A percentile compares a stretch with the other conserved stretches of the same genome.
Evolutionary conservation across 2,329 filamentous ascomycete species (phyloP).

Genomic region (Trichophyton benhamiae): DNA sequence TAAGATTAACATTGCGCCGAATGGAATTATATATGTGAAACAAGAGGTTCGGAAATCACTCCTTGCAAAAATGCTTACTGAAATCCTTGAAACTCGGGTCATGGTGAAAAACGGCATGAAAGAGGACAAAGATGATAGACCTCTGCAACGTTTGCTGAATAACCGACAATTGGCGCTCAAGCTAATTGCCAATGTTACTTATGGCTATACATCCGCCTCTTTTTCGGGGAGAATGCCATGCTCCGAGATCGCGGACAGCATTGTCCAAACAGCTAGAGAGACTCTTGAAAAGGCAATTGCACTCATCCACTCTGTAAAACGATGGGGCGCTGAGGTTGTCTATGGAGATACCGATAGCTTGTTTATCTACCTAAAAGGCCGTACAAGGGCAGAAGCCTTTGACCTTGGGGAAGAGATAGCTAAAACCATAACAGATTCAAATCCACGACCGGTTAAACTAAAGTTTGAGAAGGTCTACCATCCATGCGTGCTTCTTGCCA

Average conservation of each 20-base stretch:
- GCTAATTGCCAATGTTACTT: conserved; percentile 95
- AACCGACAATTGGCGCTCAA: conserved; percentile 91
- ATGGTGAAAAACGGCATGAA: conserved; percentile 99
- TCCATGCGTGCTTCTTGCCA: conserved; percentile 83
- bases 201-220: conserved; percentile 91
- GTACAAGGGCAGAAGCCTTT: conserved; percentile 80
- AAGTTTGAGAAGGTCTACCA: conserved; percentile 99
- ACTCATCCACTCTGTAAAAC: conserved; percentile 72
- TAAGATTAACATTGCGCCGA: conserved; percentile 82
- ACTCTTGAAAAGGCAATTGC: conserved; percentile 90
- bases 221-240: conserved; percentile 98
- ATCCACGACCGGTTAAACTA: conserved; percentile 82
- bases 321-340: conserved; percentile 91
- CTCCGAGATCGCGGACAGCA: conserved; percentile 93
- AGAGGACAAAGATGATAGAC: conserved; percentile 73
- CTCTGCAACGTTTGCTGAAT: conserved; percentile 74
- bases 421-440: conserved; percentile 72
- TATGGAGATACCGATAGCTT: conserved; percentile 96
- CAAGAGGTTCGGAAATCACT: conserved; percentile 76
- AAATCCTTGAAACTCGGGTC: conserved; percentile 87
- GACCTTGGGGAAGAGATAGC: conserved; percentile 87
- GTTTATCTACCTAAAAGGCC: conserved; percentile 79
- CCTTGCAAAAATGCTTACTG: conserved; percentile 88
- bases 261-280: conserved; percentile 89
- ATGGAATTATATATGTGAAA: conserved; percentile 92